A percentile compares a stretch with the other conserved stretches of the same genome.
These are phyloP conservation scores for Linanthus parryae DNA, from an alignment of 148 eudicot species.

Conservation along the genomic window DNA sequence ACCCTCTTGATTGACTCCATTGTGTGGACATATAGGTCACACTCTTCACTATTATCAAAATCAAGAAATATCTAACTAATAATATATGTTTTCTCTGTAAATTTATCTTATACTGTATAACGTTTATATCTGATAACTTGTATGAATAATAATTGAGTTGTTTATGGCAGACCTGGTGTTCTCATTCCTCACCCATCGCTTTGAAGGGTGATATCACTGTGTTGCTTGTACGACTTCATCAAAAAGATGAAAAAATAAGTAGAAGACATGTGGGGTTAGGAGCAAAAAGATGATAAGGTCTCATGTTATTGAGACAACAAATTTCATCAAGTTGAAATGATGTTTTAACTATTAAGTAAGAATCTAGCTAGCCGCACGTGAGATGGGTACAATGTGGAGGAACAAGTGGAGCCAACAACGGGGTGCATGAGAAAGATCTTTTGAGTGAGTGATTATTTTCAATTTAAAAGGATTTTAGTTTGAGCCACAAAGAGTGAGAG, in stretches of 20 bases:
- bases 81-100: too few species aligned
- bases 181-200: neutral
- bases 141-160: too few species aligned
- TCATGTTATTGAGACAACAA: neutral
- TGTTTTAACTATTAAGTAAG: neutral
- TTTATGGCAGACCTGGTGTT: neutral
- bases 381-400: too few species aligned
- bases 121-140: too few species aligned
- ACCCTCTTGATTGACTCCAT: conserved; percentile 10
- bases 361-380: neutral
- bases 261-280: conserved; percentile 10
- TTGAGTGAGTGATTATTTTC: neutral
- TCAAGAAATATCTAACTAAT: neutral
- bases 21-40: neutral
- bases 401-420: too few species aligned
- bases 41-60: neutral
- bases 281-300: conserved; percentile 6
- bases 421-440: too few species aligned
- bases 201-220: neutral
- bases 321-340: neutral
- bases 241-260: neutral
- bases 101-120: too few species aligned
- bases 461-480: neutral
- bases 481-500: neutral
- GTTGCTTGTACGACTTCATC: neutral